Evolutionary conservation across 345 rosid genomes (phyloP), one percentile per base, ranked within the genome.

Genomic region (Microthlaspi erraticum): DNA sequence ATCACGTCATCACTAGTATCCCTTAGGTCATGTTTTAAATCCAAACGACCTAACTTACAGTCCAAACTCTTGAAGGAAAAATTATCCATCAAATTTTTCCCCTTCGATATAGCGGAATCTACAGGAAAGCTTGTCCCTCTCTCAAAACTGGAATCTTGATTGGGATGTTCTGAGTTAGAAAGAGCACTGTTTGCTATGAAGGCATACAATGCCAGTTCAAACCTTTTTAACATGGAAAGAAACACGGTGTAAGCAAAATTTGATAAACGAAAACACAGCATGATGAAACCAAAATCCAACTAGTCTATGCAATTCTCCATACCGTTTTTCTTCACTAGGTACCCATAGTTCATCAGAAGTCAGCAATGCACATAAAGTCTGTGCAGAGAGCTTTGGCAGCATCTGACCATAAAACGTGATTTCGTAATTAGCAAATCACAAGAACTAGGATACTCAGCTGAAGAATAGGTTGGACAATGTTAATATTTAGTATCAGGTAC

Each of bases 301-400:
- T 59, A 58, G 48, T 45, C n/a, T 68, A 53, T 72, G 58, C 38
- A 39, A 68, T 42, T 79, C 45, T 50, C 43, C 86, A 60, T 85
- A 93, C 98, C 97, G 83, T 81, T 86, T 86, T 81, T 89, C 98
- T 86, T 93, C 98, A 59, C 85, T 89, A 36, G 89, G 87, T 55
- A 93, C 88, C 97, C 97, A 93, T 41, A 93, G 71, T 76, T 89
- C 95, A 82, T 93, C 95, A 44, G 98, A 91, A 32, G 98, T 93
- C 79, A 91, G 82, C 85, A 93, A 81, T 19, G 97, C 93, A 81
- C 82, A 96, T 80, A 91, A 73, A 70, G 97, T 91, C 79, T 89
- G 96, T 59, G 94, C 83, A 34, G 98, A 91, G 78, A 91, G 87
- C 74, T 87, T 93, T 45, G 98, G 91, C 66, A 93, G 94, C 78